Conservation (phyloP, 352 stramenopile genomes). For the Peronosclerospora sorghi region DNA sequence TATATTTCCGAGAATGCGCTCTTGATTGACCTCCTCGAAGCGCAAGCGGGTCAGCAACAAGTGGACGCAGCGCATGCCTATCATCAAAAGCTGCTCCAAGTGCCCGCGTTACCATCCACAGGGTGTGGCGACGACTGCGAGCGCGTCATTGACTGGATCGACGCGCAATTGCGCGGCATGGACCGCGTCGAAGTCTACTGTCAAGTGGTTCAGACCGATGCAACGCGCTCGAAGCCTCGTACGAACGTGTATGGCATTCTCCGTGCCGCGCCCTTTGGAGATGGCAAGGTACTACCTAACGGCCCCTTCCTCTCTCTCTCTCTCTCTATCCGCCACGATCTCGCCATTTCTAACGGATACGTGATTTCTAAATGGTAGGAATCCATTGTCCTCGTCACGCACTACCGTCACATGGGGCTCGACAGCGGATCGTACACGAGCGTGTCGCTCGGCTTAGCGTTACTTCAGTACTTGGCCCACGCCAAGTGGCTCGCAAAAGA, state of each 20-base stretch:
- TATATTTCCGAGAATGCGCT: constrained; percentile 87
- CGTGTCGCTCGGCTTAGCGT: constrained; percentile 39
- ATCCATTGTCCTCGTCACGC: constrained; percentile 56
- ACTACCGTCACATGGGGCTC: constrained; percentile 49
- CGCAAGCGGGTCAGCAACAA: constrained; percentile 28
- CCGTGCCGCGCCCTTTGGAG: constrained; percentile 53
- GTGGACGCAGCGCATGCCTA: constrained; percentile 17
- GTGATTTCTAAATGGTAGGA: constrained; percentile 16
- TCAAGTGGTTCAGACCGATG: constrained; percentile 31
- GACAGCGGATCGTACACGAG: constrained; percentile 36
- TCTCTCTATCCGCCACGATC: too few relatives aligned
- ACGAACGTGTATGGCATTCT: constrained; percentile 76
- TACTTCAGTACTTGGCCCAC: constrained; percentile 46
- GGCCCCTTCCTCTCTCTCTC: too few relatives aligned
- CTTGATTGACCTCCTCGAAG: constrained; percentile 64
- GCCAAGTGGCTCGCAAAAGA: constrained; percentile 78
- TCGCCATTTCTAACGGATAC: neutral
- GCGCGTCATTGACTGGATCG: constrained; percentile 44
- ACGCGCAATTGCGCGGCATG: constrained; percentile 34
- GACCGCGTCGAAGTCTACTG: constrained; percentile 49
- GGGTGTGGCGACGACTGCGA: constrained; percentile 42
- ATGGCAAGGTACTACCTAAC: constrained; percentile 43
- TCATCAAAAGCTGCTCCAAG: constrained; percentile 29
- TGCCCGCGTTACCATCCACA: constrained; percentile 17
- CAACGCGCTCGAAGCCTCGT: constrained; percentile 8